Percentiles rank a stretch among this genome's conserved stretches.
Evolutionary conservation across 768 basidiomycete species (phyloP).

Genomic region (Ramaria sp.): DNA sequence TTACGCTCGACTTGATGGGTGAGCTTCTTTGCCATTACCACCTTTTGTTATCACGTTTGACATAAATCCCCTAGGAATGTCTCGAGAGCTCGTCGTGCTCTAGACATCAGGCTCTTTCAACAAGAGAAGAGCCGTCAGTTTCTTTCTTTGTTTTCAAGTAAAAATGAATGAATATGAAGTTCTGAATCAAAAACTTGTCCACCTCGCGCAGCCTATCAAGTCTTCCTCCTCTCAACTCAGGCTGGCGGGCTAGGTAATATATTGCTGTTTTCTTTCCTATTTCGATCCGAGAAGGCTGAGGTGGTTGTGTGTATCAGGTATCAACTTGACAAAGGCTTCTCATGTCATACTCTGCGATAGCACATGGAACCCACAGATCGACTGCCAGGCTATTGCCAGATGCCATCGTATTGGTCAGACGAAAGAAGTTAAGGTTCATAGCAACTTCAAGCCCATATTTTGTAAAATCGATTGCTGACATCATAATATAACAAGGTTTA

Average conservation of each 20-base stretch:
- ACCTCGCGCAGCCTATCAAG: conserved; percentile 37
- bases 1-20: conserved; percentile 53
- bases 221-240: conserved; percentile 60
- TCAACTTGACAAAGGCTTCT: conserved; percentile 11
- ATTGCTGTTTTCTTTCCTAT: no score
- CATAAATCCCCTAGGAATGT: conserved; percentile 12
- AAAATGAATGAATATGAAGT: no score
- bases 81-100: conserved; percentile 35
- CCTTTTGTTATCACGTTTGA: neutral
- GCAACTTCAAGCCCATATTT: neutral
- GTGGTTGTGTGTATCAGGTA: conserved; percentile 4
- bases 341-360: conserved; percentile 19
- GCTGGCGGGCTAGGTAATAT: conserved; percentile 56
- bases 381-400: conserved; percentile 22
- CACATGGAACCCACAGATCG: conserved; percentile 28
- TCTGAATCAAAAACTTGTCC: neutral
- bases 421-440: conserved; percentile 48
- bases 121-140: conserved; percentile 42
- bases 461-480: neutral
- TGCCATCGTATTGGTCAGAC: conserved; percentile 55
- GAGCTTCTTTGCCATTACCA: neutral
- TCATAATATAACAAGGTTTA: conserved; percentile 40
- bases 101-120: conserved; percentile 55
- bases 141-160: no score
- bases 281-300: no score